Evolutionary conservation across 1,284 basidiomycete species (phyloP).

Genomic region (Puccinia coronata): DNA sequence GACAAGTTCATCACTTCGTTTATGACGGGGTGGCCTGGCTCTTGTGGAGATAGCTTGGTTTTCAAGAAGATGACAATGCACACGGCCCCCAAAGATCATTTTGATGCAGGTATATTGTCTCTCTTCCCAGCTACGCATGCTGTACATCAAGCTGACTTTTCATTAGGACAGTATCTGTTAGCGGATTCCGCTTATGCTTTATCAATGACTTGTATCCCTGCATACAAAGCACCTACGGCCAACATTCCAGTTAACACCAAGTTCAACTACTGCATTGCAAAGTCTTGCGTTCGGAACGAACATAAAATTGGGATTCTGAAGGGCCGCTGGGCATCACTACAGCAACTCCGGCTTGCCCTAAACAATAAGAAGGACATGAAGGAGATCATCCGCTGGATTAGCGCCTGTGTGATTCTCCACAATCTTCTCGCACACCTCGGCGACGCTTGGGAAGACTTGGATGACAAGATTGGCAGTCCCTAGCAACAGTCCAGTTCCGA

Average conservation of each 20-base stretch:
- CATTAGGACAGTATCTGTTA: conserved; percentile 16
- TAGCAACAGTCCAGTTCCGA: too few relatives aligned
- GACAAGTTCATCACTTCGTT: conserved; percentile 26
- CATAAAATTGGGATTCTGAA: conserved; percentile 37
- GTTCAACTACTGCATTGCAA: conserved; percentile 28
- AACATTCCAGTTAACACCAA: not conserved
- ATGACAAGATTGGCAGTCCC: too few relatives aligned
- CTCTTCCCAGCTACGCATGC: not conserved
- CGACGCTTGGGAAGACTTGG: too few relatives aligned
- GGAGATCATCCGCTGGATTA: not conserved
- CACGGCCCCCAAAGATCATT: not conserved
- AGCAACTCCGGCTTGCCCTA: not conserved
- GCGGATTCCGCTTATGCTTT: conserved; percentile 22
- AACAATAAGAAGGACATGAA: not conserved
- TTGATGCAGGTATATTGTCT: not conserved
- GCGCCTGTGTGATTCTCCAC: not conserved
- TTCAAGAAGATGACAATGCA: conserved; percentile 14
- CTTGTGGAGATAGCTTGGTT: not conserved
- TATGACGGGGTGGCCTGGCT: conserved; percentile 30
- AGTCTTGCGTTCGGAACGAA: conserved; percentile 10
- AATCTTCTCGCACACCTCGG: conserved; percentile 11
- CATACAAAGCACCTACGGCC: conserved; percentile 18
- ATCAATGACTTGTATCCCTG: not conserved
- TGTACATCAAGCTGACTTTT: too few relatives aligned
- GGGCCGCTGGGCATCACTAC: conserved; percentile 25